Percentiles rank a stretch among this genome's conserved stretches.
These are phyloP conservation scores for Nannochloropsis limnetica DNA, from an alignment of 352 stramenopile genomes.

Conservation along the genomic window DNA sequence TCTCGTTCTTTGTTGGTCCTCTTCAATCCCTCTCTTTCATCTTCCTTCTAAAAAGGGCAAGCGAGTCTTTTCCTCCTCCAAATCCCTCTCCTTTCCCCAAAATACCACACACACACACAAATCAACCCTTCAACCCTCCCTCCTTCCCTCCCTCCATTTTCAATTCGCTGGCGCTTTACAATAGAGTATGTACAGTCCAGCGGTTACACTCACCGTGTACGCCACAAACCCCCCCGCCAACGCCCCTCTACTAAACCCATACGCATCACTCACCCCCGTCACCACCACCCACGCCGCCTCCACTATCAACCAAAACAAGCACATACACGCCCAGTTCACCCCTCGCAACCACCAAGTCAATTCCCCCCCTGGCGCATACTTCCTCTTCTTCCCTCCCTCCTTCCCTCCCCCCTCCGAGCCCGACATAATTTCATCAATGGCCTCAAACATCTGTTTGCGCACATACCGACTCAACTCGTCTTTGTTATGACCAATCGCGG, in stretches of 20 bases:
- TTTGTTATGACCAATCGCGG: not conserved
- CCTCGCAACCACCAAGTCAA: constrained; percentile 13
- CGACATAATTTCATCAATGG: not conserved
- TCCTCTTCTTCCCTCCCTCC: not conserved
- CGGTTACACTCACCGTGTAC: constrained; percentile 6
- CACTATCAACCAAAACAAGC: constrained; percentile 10
- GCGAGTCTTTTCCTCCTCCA: not conserved
- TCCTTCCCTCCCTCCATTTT: not conserved
- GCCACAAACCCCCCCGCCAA: not conserved
- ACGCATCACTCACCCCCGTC: not conserved
- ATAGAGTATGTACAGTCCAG: not conserved
- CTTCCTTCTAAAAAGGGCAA: not conserved
- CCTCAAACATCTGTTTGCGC: not conserved
- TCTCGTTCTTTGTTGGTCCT: not conserved
- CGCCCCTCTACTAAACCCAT: not conserved
- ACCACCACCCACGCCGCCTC: not conserved
- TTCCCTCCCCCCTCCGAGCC: not conserved
- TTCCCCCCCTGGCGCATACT: not conserved
- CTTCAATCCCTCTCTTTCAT: not conserved
- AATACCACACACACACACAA: not conserved
- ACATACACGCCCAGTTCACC: not conserved
- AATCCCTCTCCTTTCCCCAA: not conserved
- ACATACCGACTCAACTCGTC: constrained; percentile 19
- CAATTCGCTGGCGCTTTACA: not conserved
- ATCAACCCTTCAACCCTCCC: not conserved